phyloP scores from a whole-genome alignment of 768 basidiomycete genomes.

The Collybiopsis confluens region DNA sequence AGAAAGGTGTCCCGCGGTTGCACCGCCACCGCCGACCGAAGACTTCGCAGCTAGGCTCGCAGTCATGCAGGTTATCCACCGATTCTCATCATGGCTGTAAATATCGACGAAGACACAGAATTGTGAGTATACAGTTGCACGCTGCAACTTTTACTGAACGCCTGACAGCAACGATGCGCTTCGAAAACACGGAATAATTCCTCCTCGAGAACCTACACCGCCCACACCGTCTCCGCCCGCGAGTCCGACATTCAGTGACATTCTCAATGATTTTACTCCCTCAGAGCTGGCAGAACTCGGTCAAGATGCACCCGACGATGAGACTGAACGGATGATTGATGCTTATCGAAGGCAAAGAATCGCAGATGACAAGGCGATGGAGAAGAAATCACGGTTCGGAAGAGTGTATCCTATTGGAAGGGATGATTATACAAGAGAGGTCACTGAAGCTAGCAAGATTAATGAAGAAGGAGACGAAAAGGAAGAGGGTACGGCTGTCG shows the following conservation, averaged over 20 bases:
- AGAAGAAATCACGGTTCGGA: constrained; percentile 71
- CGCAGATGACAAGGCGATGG: constrained; percentile 53
- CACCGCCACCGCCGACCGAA: too few species aligned
- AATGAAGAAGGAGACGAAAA: constrained; percentile 62
- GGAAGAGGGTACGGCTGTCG: constrained; percentile 81
- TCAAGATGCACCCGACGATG: constrained; percentile 74
- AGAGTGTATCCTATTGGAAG: constrained; percentile 83
- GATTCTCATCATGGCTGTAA: constrained; percentile 49
- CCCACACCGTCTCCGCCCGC: constrained; percentile 79
- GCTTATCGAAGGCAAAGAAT: constrained; percentile 61
- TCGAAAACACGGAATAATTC: constrained; percentile 88
- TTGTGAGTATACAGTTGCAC: too few species aligned
- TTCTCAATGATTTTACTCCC: constrained; percentile 59
- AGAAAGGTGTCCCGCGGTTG: not conserved
- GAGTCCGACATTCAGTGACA: constrained; percentile 65
- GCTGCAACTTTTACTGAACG: not conserved
- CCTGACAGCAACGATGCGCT: constrained; percentile 84
- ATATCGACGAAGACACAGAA: constrained; percentile 92
- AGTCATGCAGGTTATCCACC: too few species aligned
- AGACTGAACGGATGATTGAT: constrained; percentile 69
- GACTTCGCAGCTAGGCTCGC: too few species aligned
- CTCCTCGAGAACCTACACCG: constrained; percentile 64
- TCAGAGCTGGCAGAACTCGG: constrained; percentile 63
- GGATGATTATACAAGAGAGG: constrained; percentile 92
- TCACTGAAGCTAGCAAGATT: constrained; percentile 85